Base-by-base conservation (phyloP, 1,139 yeast genomes). In the Saccharomyces hybrid region DNA sequence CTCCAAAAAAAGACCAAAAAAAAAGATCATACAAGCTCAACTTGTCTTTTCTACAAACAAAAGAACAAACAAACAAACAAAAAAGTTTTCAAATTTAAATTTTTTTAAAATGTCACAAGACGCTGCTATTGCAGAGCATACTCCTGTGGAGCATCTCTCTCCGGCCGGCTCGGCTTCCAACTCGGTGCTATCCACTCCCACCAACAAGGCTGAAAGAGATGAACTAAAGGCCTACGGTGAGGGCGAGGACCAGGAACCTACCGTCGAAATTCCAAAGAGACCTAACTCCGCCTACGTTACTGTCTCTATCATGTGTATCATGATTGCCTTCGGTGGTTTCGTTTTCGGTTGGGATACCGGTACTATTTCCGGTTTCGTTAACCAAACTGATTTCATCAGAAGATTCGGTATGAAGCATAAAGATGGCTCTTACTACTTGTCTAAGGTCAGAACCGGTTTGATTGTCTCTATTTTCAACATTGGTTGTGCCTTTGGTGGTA, bases 271-370 rank as follows among this genome's bases (percentile, higher is more conserved):
- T 14, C 56, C 57, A 31, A 76, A 75, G 64, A 55, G 53, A 48
- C 57, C 59, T 11, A 52, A 53, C 6, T 51, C 56, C 9, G 62
- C 59, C 32, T 59, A 57, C 46, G 52, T 76, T 68, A 74, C 78
- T 50, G 77, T 78, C 61, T 61, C 66, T 9, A 56, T 68, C 50
- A 64, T 72, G 46, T 74, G 77, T 71, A 71, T 61, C 68, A 73
- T 65, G 75, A 81, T 75, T 54, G 85, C 86, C 57, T 80, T 82
- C 60, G 87, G 85, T 71, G 88, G 88, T 67, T 76, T 81, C 64
- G 81, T 83, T 58, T 84, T 77, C 65, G 89, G 89, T 61, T 84
- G 83, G 79, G 89, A 84, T 71, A 84, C 89, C 26, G 89, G 89
- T 72, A 82, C 88, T 62, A 84, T 84, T 67, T 80, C 85, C 41